Evolutionary conservation across 345 rosid species (phyloP).

Genomic region (Euphorbia peplus): DNA sequence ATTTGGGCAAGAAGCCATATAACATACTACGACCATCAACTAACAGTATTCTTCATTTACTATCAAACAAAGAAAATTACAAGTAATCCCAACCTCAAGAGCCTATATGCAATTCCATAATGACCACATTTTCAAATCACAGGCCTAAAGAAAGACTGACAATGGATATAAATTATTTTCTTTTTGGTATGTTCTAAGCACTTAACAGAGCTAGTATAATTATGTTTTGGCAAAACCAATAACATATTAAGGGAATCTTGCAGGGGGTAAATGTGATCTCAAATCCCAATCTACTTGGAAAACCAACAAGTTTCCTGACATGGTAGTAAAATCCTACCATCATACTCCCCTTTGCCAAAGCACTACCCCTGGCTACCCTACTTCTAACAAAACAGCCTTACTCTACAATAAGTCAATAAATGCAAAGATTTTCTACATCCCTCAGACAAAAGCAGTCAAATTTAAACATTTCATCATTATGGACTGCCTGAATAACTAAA

Average conservation of each 20-base stretch:
- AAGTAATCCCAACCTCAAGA: background rate
- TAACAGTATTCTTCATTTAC: background rate
- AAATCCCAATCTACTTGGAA: background rate
- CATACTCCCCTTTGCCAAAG: background rate
- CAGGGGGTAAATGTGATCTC: background rate
- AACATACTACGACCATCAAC: background rate
- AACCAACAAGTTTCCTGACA: background rate
- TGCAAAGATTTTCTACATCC: background rate
- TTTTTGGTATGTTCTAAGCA: background rate
- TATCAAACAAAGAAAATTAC: background rate
- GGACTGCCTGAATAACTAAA: background rate
- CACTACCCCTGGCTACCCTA: background rate
- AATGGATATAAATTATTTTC: background rate
- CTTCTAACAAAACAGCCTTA: background rate
- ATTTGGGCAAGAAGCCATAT: background rate
- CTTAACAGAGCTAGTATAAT: background rate
- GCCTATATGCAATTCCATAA: background rate
- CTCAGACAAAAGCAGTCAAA: too few species aligned
- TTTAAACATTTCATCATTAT: background rate
- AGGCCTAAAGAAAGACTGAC: background rate
- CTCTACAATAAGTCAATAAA: background rate
- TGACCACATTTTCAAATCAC: background rate
- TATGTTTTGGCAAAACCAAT: background rate
- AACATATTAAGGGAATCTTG: background rate
- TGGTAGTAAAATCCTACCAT: background rate